Evolutionary conservation across 352 stramenopile species (phyloP), one percentile per base, ranked within the genome.

Genomic region (Thalassiosira allenii): DNA sequence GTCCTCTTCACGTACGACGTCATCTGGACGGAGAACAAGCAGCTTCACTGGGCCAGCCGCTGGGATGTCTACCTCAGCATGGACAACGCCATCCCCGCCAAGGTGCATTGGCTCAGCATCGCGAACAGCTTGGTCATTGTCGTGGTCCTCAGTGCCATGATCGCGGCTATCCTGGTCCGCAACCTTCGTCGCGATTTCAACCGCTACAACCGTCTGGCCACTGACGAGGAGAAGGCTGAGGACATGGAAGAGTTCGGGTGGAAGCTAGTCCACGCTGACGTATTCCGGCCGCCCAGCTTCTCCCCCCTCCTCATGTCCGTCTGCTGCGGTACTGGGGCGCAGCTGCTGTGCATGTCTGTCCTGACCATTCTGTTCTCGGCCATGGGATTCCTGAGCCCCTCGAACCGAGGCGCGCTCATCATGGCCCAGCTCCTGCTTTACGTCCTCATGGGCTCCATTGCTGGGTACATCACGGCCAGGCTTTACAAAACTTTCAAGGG

Each of bases 401-500:
- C 97, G 22, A 99, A 98, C 84, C 96, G 98, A 62, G 98, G 98
- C 59, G 97, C 97, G 65, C 91, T 99, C 34, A 94, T 99, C 86
- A 99, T 99, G 75, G 97, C 97, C 9, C 89, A 99, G 69, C 91
- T 99, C 1, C 89, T 99, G 9, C 94, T 98, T 54, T 99, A 99
- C 84, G 96, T 99, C 25, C 84, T 99, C 37, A 95, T 99, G 77
- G 97, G 97, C 33, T 95, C 95, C 70, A 86, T 99, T 30, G 96
- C 96, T 17, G 98, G 98, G 12, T 99, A 98, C 89, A 94, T 96
- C 9, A 98, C 96, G 23, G 96, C 98, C 23, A 92, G 96, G 62
- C 93, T 99, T 47, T 99, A 99, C 95, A 99, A 99, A 89, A 99
- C 98, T 76, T 99, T 99, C 92, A 99, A 99, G 84, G 98, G 97